phyloP scores from a whole-genome alignment of 257 asterid species.

The Solanum boliviense region DNA sequence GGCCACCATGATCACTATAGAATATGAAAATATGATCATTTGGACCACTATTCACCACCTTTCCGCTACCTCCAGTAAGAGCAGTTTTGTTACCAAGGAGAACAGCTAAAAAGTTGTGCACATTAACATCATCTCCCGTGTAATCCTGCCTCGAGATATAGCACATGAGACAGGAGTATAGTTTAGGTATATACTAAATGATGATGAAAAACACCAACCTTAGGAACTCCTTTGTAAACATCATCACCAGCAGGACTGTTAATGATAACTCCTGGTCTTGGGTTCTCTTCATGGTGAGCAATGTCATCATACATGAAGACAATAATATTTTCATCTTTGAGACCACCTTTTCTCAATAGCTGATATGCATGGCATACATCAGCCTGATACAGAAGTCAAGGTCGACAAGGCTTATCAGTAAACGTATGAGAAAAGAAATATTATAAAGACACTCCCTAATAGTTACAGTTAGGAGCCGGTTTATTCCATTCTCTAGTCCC shows the following conservation, averaged over 20 bases:
- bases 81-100: slow-evolving; percentile 79
- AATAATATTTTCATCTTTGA: slow-evolving; percentile 79
- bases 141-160: slow-evolving; percentile 64
- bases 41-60: slow-evolving; percentile 87
- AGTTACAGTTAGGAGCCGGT: not conserved
- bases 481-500: not conserved
- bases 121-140: slow-evolving; percentile 58
- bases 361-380: slow-evolving; percentile 95
- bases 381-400: slow-evolving; percentile 37
- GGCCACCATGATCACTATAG: slow-evolving; percentile 95
- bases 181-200: not conserved
- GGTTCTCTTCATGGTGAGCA: slow-evolving; percentile 68
- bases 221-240: slow-evolving; percentile 13
- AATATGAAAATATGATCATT: slow-evolving; percentile 78
- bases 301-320: slow-evolving; percentile 92
- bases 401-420: not conserved
- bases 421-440: not conserved
- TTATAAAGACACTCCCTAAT: not conserved
- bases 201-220: not conserved
- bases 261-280: slow-evolving; percentile 85
- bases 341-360: slow-evolving; percentile 72
- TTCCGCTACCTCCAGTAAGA: slow-evolving; percentile 81
- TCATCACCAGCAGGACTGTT: slow-evolving; percentile 73
- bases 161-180: slow-evolving; percentile 16
- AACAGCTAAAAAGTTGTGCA: slow-evolving; percentile 64